Evolutionary conservation across 192 early-diverging fungal genomes (phyloP), one percentile per base, ranked within the genome.

Genomic region (Rhizophagus clarus): DNA sequence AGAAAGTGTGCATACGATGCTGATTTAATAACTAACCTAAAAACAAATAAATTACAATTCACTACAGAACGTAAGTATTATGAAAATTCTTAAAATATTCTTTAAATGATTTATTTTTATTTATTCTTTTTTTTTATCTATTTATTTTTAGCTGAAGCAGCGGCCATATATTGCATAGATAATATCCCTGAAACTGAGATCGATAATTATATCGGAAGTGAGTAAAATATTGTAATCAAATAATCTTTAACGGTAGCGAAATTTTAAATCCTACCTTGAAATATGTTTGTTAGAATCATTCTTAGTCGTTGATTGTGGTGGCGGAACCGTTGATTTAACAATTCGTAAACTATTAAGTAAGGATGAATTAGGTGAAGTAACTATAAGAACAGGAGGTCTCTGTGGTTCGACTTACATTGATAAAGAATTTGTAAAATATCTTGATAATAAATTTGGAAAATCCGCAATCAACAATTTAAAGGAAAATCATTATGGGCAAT

Each of bases 1-100:
- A 79, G 89, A 51, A 83, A 86, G 37, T 88, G 87, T 32, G 89
- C 88, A 28, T 83, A 85, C 40, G 83, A 85, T n/a, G 89, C 89
- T 22, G 84, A 82, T 11, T 80, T 90, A 31, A 88, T 45, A 45
- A 45, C 0, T 45, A 45, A 45, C 2, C 11, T 45, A 1, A 45
- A 7, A 2, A 45, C 11, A 2, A 5, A 45, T 45, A 45, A 45
- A 1, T 11, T 45, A 45, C 42, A 45, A 45, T 45, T 45, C 11
- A 45, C 42, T 12, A 45, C 42, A 45, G 42, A 45, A 45, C 42
- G 42, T 45, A 45, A 45, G 42, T 1, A 45, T 0, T 45, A 45
- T 45, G 24, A 26, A 63, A 24, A 12, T 63, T 11, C 11, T 63
- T 24, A 26, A 26, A 22, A 14, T 8, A 9, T 0, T 34, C 10